Percentiles rank a stretch among this genome's conserved stretches.
Evolutionary conservation across 192 early-diverging fungal genomes (phyloP).

Genomic region (Entomortierella parvispora): DNA sequence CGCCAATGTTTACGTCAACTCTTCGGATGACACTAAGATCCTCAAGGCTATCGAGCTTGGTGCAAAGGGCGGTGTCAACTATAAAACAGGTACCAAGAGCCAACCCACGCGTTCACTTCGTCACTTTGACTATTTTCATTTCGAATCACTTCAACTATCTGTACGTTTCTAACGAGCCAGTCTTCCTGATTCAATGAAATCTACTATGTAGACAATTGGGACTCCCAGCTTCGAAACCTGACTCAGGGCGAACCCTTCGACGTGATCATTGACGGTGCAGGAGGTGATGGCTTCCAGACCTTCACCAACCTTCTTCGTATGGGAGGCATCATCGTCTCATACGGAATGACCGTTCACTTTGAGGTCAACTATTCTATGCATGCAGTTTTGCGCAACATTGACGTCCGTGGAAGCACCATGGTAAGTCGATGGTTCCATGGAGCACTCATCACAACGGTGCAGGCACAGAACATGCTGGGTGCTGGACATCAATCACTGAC

Average conservation of each 20-base stretch:
- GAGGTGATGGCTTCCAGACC: conserved; percentile 50
- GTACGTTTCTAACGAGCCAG: conserved; percentile 3
- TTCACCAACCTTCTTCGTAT: conserved; percentile 55
- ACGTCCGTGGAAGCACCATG: conserved; percentile 67
- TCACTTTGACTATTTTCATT: conserved; percentile 4
- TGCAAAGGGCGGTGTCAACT: conserved; percentile 71
- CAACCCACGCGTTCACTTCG: conserved; percentile 9
- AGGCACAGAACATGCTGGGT: conserved; percentile 9
- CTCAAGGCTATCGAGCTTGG: conserved; percentile 64
- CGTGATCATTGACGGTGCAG: conserved; percentile 70
- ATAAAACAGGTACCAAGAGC: conserved; percentile 63
- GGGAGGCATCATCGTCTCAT: conserved; percentile 59
- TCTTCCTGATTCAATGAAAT: conserved; percentile 6
- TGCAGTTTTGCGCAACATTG: conserved; percentile 64
- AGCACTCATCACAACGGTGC: conserved; percentile 7
- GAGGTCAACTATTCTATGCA: conserved; percentile 41
- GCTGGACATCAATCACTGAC: conserved; percentile 6
- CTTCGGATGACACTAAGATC: conserved; percentile 65
- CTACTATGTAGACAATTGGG: conserved; percentile 8
- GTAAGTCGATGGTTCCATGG: conserved; percentile 6
- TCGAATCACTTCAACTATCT: conserved; percentile 1
- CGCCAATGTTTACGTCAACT: conserved; percentile 73
- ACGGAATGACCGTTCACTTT: neutral
- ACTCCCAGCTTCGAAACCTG: neutral
- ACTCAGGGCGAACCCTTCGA: conserved; percentile 46